Base-by-base conservation (phyloP, 2,329 filamentous ascomycete species). In the Microdochium trichocladiopsis region DNA sequence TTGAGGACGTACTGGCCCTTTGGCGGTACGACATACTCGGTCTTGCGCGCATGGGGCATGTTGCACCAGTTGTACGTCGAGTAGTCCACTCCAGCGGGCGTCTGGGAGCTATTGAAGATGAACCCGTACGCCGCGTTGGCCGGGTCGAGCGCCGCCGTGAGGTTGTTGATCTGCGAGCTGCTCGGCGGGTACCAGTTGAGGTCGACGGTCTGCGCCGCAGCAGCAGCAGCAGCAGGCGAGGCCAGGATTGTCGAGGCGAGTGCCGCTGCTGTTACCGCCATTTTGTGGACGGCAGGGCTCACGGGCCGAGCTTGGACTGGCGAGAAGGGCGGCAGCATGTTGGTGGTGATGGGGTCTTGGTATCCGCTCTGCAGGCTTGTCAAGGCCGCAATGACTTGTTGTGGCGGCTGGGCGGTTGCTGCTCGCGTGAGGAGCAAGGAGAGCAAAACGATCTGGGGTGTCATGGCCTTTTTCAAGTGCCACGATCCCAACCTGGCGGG, bases 11-110 rank as follows among this genome's bases (percentile, higher is more conserved):
- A 90, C n/a, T 78, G 78, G 0, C 68, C 57, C 1, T 71, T 60
- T 0, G 78, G 72, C 55, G 68, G 75, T 14, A 75, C 66, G 62
- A 45, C 36, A 18, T 94, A 94, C 61, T 89, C 86, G 14, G 68
- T 67, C 22, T 66, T 70, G 28, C 88, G 78, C n/a, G 88, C 86
- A 69, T 93, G 90, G 1, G 90, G 89, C 88, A 94, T 94, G 63
- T 94, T 92, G 69, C 89, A 94, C 77, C 78, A 93, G 66, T 93
- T 90, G 68, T 92, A 92, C 1, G 71, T 76, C 5, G 82, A 81
- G 67, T 88, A 86, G 36, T 72, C 21, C 16, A 18, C 59, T 1
- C 68, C 63, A 51, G 75, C 69, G 0, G 87, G 80, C 0, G 80
- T 79, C 1, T 70, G 58, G 1, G 86, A 89, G 31, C 78, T 77